Percentiles rank a stretch among this genome's conserved stretches.
Evolutionary conservation across 257 asterid genomes (phyloP).

Genomic region (Perilla frutescens): DNA sequence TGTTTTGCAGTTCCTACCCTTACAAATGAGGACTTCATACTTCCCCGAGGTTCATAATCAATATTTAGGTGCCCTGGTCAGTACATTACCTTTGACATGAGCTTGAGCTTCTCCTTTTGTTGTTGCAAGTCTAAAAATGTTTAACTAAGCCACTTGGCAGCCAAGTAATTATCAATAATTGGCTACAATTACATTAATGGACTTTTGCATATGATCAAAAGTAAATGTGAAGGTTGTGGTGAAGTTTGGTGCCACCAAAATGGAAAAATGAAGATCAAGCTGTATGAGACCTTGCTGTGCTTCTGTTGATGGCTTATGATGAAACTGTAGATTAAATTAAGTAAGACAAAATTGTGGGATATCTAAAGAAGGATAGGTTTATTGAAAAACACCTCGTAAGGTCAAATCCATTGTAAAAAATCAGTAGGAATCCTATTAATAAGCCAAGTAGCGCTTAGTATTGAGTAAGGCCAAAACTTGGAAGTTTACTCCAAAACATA

Average conservation of each 20-base stretch:
- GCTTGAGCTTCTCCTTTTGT: constrained; percentile 28
- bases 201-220: constrained; percentile 1
- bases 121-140: constrained; percentile 17
- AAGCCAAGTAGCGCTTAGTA: too few species aligned
- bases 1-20: constrained; percentile 51
- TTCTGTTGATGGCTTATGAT: constrained; percentile 12
- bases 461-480: too few species aligned
- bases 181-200: background rate
- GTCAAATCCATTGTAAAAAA: too few species aligned
- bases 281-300: constrained; percentile 22
- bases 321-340: background rate
- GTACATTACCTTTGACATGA: constrained; percentile 25
- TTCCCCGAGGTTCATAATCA: constrained; percentile 39
- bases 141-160: constrained; percentile 8
- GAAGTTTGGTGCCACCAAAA: background rate
- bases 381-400: too few species aligned
- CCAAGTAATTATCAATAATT: too few species aligned
- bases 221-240: constrained; percentile 9
- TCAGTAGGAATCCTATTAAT: too few species aligned
- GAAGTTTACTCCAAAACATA: too few species aligned
- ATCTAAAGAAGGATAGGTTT: too few species aligned
- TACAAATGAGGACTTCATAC: constrained; percentile 38
- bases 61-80: constrained; percentile 41
- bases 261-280: background rate
- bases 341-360: background rate